Percentiles rank a stretch among this genome's conserved stretches.
phyloP scores from a whole-genome alignment of 2,329 filamentous ascomycete genomes.

The Pyricularia pennisetigena region DNA sequence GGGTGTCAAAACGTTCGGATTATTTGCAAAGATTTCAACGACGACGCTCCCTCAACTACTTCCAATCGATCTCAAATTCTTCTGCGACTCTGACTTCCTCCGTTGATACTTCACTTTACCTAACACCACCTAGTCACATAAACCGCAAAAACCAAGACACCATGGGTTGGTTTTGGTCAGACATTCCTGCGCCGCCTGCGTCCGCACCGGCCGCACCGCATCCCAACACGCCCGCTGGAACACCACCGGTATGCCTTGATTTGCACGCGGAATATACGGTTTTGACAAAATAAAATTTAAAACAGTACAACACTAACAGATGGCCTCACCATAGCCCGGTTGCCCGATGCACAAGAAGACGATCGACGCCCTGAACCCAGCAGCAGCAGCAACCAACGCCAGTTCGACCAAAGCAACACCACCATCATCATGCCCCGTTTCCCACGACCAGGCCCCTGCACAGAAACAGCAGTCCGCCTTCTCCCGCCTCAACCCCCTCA shows the following conservation, averaged over 20 bases:
- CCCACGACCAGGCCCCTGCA: constrained; percentile 20
- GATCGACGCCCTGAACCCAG: constrained; percentile 30
- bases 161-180: constrained; percentile 59
- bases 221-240: constrained; percentile 15
- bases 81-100: not conserved
- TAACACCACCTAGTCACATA: not conserved
- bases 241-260: constrained; percentile 28
- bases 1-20: not conserved
- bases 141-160: constrained; percentile 6
- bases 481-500: constrained; percentile 58
- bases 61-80: not conserved
- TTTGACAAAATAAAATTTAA: not conserved
- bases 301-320: not conserved
- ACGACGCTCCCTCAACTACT: not conserved
- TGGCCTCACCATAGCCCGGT: constrained; percentile 26
- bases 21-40: not conserved
- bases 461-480: constrained; percentile 19
- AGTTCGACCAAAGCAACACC: constrained; percentile 19
- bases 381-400: constrained; percentile 12
- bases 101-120: not conserved
- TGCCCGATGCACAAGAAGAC: constrained; percentile 51
- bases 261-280: not conserved
- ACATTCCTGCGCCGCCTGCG: constrained; percentile 25
- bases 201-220: constrained; percentile 11
- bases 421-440: constrained; percentile 34